phyloP scores from a whole-genome alignment of 768 basidiomycete species.

The Lactarius akahatsu region DNA sequence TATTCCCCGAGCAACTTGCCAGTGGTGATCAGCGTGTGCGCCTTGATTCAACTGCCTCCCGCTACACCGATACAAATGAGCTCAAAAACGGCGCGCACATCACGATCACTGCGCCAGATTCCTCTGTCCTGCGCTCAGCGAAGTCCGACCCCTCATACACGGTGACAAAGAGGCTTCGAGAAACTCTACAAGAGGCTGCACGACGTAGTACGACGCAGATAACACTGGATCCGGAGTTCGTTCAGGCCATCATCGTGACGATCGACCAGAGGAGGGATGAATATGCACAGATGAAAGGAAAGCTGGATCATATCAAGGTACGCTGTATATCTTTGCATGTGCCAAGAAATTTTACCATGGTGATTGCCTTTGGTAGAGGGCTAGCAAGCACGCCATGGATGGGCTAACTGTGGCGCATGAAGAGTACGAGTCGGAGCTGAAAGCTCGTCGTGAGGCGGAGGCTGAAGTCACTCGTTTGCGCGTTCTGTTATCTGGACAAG shows the following conservation, averaged over 20 bases:
- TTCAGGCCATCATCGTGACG: slow-evolving; percentile 65
- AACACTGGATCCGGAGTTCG: slow-evolving; percentile 68
- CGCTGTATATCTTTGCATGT: slow-evolving; percentile 30
- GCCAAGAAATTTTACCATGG: slow-evolving; percentile 2
- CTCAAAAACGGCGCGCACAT: slow-evolving; percentile 38
- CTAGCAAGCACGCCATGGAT: slow-evolving; percentile 88
- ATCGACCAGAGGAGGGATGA: slow-evolving; percentile 66
- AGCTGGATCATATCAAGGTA: slow-evolving; percentile 88
- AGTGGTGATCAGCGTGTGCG: slow-evolving; percentile 29
- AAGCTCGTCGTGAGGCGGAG: slow-evolving; percentile 86
- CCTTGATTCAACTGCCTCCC: slow-evolving; percentile 33
- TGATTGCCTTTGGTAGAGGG: slow-evolving; percentile 52
- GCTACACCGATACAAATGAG: slow-evolving; percentile 26
- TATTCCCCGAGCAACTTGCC: slow-evolving; percentile 29
- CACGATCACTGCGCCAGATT: slow-evolving; percentile 47
- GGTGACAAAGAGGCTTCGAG: slow-evolving; percentile 53
- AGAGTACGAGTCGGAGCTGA: slow-evolving; percentile 91
- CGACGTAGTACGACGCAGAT: slow-evolving; percentile 60
- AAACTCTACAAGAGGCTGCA: slow-evolving; percentile 58
- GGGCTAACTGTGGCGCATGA: slow-evolving; percentile 90
- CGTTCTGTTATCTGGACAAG: slow-evolving; percentile 86
- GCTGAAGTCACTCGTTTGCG: slow-evolving; percentile 85
- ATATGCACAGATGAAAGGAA: slow-evolving; percentile 62
- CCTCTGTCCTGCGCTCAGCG: slow-evolving; percentile 33
- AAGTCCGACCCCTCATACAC: slow-evolving; percentile 45